phyloP scores from a whole-genome alignment of 2,329 filamentous ascomycete genomes.

The Fusarium nematophilum region DNA sequence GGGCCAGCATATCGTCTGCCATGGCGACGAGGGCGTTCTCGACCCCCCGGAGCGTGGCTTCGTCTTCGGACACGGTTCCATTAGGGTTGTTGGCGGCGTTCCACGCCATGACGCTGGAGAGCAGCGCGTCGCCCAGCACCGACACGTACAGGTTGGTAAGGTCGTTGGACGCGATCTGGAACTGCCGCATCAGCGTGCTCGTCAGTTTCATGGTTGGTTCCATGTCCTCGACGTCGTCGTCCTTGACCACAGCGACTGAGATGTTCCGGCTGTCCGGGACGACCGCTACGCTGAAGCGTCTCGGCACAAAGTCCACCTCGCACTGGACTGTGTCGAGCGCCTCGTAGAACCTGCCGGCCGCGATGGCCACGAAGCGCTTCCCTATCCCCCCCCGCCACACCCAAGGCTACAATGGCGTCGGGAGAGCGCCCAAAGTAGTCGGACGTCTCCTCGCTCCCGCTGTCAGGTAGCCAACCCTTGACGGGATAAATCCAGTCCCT shows the following conservation, averaged over 20 bases:
- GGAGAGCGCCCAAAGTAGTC: slow-evolving; percentile 3
- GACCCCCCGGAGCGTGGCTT: not conserved
- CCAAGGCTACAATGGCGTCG: slow-evolving; percentile 12
- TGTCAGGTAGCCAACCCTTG: slow-evolving; percentile 15
- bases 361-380: slow-evolving; percentile 15
- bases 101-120: slow-evolving; percentile 43
- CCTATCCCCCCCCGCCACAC: slow-evolving; percentile 8
- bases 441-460: slow-evolving; percentile 7
- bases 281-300: slow-evolving; percentile 13
- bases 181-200: slow-evolving; percentile 44
- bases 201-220: slow-evolving; percentile 14
- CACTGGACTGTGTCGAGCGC: slow-evolving; percentile 11
- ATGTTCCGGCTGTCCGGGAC: slow-evolving; percentile 14
- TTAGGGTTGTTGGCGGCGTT: slow-evolving; percentile 16
- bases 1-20: slow-evolving; percentile 4
- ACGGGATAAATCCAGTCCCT: not conserved
- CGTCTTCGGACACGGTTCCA: not conserved
- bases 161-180: slow-evolving; percentile 51
- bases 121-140: slow-evolving; percentile 49
- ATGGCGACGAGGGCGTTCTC: slow-evolving; percentile 1
- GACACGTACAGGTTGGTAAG: slow-evolving; percentile 52
- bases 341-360: slow-evolving; percentile 2
- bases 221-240: slow-evolving; percentile 6
- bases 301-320: slow-evolving; percentile 18
- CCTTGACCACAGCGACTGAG: slow-evolving; percentile 7